Evolutionary conservation across 768 basidiomycete genomes (phyloP).

Genomic region (Floccularia luteovirens): DNA sequence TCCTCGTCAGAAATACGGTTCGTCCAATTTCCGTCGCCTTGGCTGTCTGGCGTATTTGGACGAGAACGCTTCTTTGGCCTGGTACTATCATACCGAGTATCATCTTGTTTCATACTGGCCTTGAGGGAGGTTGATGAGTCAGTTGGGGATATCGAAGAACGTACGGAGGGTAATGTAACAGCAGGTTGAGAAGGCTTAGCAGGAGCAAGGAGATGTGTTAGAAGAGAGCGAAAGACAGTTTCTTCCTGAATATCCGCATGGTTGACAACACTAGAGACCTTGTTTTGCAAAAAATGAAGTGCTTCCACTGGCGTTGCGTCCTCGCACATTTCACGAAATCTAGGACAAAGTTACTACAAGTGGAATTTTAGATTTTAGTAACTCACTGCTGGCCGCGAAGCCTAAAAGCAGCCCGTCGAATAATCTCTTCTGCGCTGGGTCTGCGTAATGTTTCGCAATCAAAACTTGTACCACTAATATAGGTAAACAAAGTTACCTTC

Average conservation of each 20-base stretch:
- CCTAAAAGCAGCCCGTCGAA: slow-evolving; percentile 54
- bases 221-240: slow-evolving; percentile 53
- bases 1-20: slow-evolving; percentile 27
- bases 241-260: slow-evolving; percentile 58
- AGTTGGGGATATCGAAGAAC: slow-evolving; percentile 4
- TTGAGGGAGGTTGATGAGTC: slow-evolving; percentile 7
- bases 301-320: slow-evolving; percentile 54
- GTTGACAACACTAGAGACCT: slow-evolving; percentile 67
- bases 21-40: slow-evolving; percentile 31
- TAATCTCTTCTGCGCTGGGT: slow-evolving; percentile 52
- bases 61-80: slow-evolving; percentile 37
- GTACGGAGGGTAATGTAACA: too few species aligned
- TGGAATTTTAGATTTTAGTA: background rate
- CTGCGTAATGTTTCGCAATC: slow-evolving; percentile 23
- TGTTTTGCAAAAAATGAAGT: slow-evolving; percentile 60
- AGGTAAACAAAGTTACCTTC: slow-evolving; percentile 33
- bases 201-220: slow-evolving; percentile 53
- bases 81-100: slow-evolving; percentile 17
- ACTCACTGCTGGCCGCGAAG: slow-evolving; percentile 71
- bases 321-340: slow-evolving; percentile 81
- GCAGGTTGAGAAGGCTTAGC: too few species aligned
- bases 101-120: slow-evolving; percentile 14
- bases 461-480: background rate
- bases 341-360: slow-evolving; percentile 15
- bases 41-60: slow-evolving; percentile 29